Percentiles rank a stretch among this genome's conserved stretches.
These are phyloP conservation scores for Nannochloropsis salina DNA, from an alignment of 108 stramenopile species.

Conservation along the genomic window DNA sequence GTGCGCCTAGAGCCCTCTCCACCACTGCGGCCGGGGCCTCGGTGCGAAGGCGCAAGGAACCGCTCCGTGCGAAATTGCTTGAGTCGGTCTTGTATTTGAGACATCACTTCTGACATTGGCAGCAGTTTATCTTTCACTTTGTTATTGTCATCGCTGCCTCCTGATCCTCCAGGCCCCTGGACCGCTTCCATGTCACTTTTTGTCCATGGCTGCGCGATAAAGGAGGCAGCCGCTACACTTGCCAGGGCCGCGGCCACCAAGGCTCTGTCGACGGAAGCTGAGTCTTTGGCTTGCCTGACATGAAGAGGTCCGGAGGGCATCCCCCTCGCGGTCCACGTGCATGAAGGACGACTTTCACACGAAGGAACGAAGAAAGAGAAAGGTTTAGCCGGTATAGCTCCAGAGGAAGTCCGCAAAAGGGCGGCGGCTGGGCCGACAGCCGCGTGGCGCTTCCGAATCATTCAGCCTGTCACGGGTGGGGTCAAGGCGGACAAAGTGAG, in stretches of 20 bases:
- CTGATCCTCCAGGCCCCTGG: background rate
- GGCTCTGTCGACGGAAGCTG: background rate
- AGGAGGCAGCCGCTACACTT: constrained; percentile 4
- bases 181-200: no score
- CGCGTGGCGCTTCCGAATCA: no score
- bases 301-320: no score
- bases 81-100: background rate
- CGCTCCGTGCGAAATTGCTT: background rate
- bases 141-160: background rate
- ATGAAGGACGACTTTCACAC: no score
- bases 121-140: background rate
- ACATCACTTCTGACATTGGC: background rate
- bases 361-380: no score
- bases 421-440: no score
- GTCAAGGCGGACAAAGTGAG: no score
- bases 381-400: no score
- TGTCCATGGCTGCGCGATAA: background rate
- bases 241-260: background rate
- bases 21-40: background rate
- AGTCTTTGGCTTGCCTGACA: no score
- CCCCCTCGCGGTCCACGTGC: no score
- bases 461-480: no score
- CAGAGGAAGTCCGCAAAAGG: no score
- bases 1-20: background rate
- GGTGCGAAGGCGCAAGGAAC: background rate